Percentiles rank a stretch among this genome's conserved stretches.
These are phyloP conservation scores for Betula pendula DNA, from an alignment of 306 rosid species.

Conservation along the genomic window DNA sequence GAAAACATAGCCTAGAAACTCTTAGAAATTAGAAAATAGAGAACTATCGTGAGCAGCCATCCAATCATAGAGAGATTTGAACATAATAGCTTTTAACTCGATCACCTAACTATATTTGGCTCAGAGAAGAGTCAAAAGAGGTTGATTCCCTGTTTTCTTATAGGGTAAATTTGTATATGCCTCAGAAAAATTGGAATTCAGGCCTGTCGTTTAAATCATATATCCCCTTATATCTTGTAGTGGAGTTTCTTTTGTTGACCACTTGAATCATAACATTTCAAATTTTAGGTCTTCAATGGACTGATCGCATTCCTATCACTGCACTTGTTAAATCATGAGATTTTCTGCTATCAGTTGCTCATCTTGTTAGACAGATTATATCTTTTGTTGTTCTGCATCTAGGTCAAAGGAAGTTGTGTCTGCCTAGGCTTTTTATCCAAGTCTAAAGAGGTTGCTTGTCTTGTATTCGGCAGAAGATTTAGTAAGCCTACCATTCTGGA, in stretches of 20 bases:
- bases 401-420: constrained; percentile 12
- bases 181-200: neutral
- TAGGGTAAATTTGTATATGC: neutral
- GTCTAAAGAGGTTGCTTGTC: constrained; percentile 11
- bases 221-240: neutral
- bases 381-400: constrained; percentile 16
- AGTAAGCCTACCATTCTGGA: neutral
- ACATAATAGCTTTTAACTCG: too few relatives aligned
- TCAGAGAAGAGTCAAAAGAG: neutral
- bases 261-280: neutral
- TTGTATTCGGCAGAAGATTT: neutral
- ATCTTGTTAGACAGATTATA: neutral
- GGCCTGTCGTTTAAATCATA: neutral
- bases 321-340: constrained; percentile 2
- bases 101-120: too few relatives aligned
- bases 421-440: neutral
- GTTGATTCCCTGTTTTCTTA: neutral
- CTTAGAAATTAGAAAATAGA: too few relatives aligned
- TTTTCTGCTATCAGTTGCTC: neutral
- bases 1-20: too few relatives aligned
- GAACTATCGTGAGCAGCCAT: too few relatives aligned
- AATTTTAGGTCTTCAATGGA: neutral
- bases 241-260: constrained; percentile 3
- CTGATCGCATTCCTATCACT: neutral
- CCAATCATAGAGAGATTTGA: too few relatives aligned